Evolutionary conservation across 495 filamentous ascomycete species (phyloP), one percentile per base, ranked within the genome.

Genomic region (Penicillium lividum): DNA sequence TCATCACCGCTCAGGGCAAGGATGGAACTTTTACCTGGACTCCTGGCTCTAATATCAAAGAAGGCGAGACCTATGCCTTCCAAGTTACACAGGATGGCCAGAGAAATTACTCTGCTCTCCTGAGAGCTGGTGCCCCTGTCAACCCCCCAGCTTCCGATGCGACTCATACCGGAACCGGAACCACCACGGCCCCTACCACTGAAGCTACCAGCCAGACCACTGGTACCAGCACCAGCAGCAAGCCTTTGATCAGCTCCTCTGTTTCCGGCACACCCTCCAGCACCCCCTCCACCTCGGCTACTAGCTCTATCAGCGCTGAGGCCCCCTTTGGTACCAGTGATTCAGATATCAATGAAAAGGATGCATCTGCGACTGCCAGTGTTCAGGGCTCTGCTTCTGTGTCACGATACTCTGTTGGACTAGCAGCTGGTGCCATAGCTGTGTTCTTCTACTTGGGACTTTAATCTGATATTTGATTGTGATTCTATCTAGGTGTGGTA

Each of bases 61-160:
- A 69, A 30, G 74, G 66, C 16, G 33, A 68, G 7, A 68, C 75
- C 61, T 82, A 82, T 54, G 78, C 80, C 18, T 71, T 82, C 47
- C 67, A 79, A 56, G 77, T 82, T 63, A 56, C 58, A 15, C 80
- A 82, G 57, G 68, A 63, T 40, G 70, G 66, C 11, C 40, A 73
- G 4, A 58, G 68, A 27, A 82, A 82, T 57, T 82, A 80, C 57
- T 75, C 78, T n/a, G 77, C 72, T 6, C 69, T 73, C 25, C 40
- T 82, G 16, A 68, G 69, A 68, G 48, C 72, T 11, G 62, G 55
- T 18, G 62, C 58, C 28, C 56, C 65, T 5, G 57, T 57, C 30
- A 55, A 57, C 16, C 38, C 47, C 13, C 22, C 42, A 3, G 38
- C 48, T 5, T 46, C 58, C 15, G 60, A 67, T 25, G 47, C 58